These are phyloP conservation scores for Crucibulum laeve DNA, from an alignment of 768 basidiomycete species.

Conservation along the genomic window DNA sequence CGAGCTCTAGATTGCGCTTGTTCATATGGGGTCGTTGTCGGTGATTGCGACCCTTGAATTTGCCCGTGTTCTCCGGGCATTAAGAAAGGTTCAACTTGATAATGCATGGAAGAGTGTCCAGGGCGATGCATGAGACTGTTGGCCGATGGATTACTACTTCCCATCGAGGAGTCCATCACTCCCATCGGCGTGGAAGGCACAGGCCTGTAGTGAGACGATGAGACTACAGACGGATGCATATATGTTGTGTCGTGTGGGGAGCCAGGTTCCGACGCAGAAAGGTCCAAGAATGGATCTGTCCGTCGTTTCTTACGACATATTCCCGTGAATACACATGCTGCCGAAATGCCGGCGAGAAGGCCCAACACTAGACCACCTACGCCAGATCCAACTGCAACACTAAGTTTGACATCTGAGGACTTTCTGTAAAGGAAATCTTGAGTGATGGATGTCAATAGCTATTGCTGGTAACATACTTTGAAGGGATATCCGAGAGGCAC, in stretches of 20 bases:
- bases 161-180: slow-evolving; percentile 5
- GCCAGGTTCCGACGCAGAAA: slow-evolving; percentile 15
- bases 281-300: slow-evolving; percentile 20
- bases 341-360: slow-evolving; percentile 23
- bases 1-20: no score
- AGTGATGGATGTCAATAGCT: slow-evolving; percentile 6
- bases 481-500: slow-evolving; percentile 32
- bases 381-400: slow-evolving; percentile 29
- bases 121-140: slow-evolving; percentile 9
- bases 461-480: slow-evolving; percentile 13
- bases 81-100: slow-evolving; percentile 40
- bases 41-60: background rate
- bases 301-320: slow-evolving; percentile 17
- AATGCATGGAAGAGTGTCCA: slow-evolving; percentile 13
- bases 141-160: slow-evolving; percentile 7
- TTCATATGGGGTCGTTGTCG: no score
- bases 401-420: slow-evolving; percentile 9
- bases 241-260: slow-evolving; percentile 15
- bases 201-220: slow-evolving; percentile 19
- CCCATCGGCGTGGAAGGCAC: slow-evolving; percentile 15
- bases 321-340: slow-evolving; percentile 27
- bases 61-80: slow-evolving; percentile 32
- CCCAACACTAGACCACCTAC: slow-evolving; percentile 37
- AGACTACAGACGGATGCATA: slow-evolving; percentile 10
- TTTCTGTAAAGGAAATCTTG: background rate